Evolutionary conservation across 2,329 filamentous ascomycete genomes (phyloP).

Genomic region (Ceratocystis albifundus): DNA sequence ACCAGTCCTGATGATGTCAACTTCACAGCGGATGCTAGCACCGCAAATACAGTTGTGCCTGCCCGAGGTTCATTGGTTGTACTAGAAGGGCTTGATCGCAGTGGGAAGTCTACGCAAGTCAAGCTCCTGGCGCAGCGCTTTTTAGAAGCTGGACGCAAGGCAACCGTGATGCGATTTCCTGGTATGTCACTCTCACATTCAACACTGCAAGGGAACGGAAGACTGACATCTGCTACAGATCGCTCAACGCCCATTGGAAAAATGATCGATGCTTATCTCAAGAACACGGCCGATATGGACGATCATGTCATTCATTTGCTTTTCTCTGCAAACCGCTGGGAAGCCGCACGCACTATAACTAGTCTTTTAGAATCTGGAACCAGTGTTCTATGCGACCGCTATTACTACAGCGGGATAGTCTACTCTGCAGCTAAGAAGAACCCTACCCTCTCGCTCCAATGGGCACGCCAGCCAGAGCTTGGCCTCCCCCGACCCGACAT

Average conservation of each 20-base stretch:
- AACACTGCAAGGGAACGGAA: not conserved
- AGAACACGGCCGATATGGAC: conserved; percentile 58
- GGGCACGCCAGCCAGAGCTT: conserved; percentile 75
- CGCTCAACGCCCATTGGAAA: conserved; percentile 72
- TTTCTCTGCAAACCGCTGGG: conserved; percentile 88
- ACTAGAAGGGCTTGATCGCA: conserved; percentile 78
- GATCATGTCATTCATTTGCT: conserved; percentile 84
- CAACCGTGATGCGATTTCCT: conserved; percentile 47
- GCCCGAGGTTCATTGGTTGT: conserved; percentile 63
- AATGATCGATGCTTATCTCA: conserved; percentile 76
- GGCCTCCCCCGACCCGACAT: conserved; percentile 80
- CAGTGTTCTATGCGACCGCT: conserved; percentile 78
- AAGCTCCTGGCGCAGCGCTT: conserved; percentile 50
- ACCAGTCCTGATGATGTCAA: not conserved
- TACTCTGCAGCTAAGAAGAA: conserved; percentile 84
- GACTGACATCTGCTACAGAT: conserved; percentile 39
- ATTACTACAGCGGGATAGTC: conserved; percentile 88
- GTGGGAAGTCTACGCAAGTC: conserved; percentile 88
- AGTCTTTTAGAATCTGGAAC: conserved; percentile 50
- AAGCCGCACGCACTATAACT: conserved; percentile 45
- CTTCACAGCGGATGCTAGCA: conserved; percentile 1
- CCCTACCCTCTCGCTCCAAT: conserved; percentile 55
- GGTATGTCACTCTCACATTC: conserved; percentile 33
- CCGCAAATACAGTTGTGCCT: conserved; percentile 18
- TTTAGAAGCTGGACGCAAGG: conserved; percentile 37